Conservation (phyloP, 768 basidiomycete species). For the Russula abietina region DNA sequence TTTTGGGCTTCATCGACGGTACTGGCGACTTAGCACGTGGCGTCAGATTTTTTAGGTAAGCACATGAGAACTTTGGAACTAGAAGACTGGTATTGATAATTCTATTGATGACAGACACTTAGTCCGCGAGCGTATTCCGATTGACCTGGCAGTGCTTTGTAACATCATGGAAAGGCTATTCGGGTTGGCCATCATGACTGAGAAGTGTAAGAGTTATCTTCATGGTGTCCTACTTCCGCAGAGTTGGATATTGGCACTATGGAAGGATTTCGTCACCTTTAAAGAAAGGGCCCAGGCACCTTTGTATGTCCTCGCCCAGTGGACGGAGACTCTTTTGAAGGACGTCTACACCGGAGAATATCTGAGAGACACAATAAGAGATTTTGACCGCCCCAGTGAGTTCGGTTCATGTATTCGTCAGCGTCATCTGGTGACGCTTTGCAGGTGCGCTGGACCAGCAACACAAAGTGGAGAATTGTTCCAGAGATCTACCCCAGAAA, state of each 20-base stretch:
- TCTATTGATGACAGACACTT: constrained; percentile 37
- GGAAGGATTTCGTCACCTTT: constrained; percentile 18
- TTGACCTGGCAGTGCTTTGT: constrained; percentile 47
- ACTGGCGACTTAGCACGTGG: constrained; percentile 37
- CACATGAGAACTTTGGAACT: neutral
- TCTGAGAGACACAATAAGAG: neutral
- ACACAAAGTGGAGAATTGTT: neutral
- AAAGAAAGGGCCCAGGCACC: neutral
- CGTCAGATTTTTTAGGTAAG: constrained; percentile 33
- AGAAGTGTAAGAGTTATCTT: constrained; percentile 29
- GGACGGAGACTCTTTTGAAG: neutral
- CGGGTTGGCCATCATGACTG: constrained; percentile 36
- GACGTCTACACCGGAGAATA: constrained; percentile 15
- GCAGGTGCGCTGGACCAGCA: neutral
- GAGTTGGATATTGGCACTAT: constrained; percentile 41
- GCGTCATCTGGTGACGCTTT: neutral
- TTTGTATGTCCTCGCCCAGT: neutral
- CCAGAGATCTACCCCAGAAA: neutral
- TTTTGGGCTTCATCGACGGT: constrained; percentile 16
- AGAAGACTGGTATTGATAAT: neutral
- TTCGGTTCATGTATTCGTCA: neutral
- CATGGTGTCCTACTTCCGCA: constrained; percentile 49
- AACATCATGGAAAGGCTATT: constrained; percentile 47
- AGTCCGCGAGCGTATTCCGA: constrained; percentile 32
- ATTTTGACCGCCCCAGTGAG: neutral